Evolutionary conservation across 108 stramenopile genomes (phyloP).

Genomic region (Nitzschia sp.): DNA sequence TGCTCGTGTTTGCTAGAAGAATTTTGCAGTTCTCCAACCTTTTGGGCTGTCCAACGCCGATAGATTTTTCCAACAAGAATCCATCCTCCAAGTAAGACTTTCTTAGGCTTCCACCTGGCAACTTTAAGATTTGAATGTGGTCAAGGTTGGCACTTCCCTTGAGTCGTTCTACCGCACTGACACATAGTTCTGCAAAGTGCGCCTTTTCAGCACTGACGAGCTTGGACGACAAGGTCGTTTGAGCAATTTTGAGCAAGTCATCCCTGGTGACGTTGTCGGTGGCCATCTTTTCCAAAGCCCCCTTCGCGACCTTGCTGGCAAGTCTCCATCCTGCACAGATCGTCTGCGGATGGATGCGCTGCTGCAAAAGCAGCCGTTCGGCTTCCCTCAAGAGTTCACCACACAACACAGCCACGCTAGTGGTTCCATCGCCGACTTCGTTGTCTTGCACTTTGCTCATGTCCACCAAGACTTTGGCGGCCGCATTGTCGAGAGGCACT

Average conservation of each 20-base stretch:
- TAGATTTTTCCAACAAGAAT: constrained; percentile 95
- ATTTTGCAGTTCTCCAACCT: constrained; percentile 97
- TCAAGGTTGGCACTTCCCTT: constrained; percentile 85
- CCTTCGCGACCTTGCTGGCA: constrained; percentile 85
- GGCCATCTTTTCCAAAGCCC: constrained; percentile 55
- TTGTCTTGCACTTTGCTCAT: constrained; percentile 97
- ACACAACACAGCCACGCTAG: constrained; percentile 92
- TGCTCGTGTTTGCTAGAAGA: constrained; percentile 97
- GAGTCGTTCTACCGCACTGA: constrained; percentile 95
- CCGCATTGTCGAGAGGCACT: constrained; percentile 96
- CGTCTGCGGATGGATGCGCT: constrained; percentile 98
- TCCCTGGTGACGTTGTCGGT: constrained; percentile 74
- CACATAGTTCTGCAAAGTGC: constrained; percentile 96
- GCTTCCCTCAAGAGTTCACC: constrained; percentile 98
- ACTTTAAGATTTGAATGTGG: constrained; percentile 97
- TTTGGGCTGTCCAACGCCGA: constrained; percentile 96
- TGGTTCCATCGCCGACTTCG: constrained; percentile 98
- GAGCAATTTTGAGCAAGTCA: constrained; percentile 93
- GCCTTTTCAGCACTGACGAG: constrained; percentile 95
- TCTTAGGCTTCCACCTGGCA: constrained; percentile 91
- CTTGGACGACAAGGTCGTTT: constrained; percentile 97
- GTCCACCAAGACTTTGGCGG: constrained; percentile 99
- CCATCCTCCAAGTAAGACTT: constrained; percentile 98
- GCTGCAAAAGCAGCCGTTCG: constrained; percentile 88
- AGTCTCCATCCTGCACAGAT: constrained; percentile 97